These are phyloP conservation scores for Murraya koenigii DNA, from an alignment of 345 rosid genomes.

Conservation along the genomic window DNA sequence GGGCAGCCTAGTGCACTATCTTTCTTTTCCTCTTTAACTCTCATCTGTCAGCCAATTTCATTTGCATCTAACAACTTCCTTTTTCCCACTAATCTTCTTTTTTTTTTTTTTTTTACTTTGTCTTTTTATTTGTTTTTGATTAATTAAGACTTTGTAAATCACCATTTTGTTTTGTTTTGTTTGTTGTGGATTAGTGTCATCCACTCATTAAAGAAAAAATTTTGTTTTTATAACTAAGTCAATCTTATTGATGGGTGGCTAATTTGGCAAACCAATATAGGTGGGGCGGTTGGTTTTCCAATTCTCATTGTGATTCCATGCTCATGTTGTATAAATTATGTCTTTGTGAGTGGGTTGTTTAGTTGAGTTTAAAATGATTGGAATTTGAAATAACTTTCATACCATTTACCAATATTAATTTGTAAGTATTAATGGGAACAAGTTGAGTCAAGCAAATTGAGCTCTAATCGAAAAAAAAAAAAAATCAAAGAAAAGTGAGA, in stretches of 20 bases:
- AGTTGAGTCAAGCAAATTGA: too few species aligned
- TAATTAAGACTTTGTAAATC: background rate
- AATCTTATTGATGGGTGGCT: background rate
- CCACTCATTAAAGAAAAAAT: conserved; percentile 23
- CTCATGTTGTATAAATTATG: background rate
- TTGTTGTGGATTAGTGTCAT: conserved; percentile 30
- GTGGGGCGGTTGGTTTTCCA: conserved; percentile 32
- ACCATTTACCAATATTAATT: background rate
- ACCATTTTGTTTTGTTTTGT: background rate
- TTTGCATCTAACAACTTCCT: conserved; percentile 8
- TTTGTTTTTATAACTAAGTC: background rate
- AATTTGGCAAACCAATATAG: conserved; percentile 26
- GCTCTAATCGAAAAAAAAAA: too few species aligned
- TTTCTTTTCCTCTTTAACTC: background rate
- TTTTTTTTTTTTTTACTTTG: too few species aligned
- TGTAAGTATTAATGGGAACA: background rate
- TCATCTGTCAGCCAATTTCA: conserved; percentile 14
- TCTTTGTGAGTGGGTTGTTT: background rate
- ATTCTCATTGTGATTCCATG: background rate
- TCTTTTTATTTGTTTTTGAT: conserved; percentile 10
- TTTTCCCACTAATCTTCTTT: conserved; percentile 25
- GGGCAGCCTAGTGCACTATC: conserved; percentile 25
- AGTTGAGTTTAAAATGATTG: background rate
- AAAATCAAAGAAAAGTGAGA: too few species aligned
- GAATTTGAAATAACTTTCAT: background rate